phyloP scores from a whole-genome alignment of 176 grass and related monocot species.

The Carex littledalei region DNA sequence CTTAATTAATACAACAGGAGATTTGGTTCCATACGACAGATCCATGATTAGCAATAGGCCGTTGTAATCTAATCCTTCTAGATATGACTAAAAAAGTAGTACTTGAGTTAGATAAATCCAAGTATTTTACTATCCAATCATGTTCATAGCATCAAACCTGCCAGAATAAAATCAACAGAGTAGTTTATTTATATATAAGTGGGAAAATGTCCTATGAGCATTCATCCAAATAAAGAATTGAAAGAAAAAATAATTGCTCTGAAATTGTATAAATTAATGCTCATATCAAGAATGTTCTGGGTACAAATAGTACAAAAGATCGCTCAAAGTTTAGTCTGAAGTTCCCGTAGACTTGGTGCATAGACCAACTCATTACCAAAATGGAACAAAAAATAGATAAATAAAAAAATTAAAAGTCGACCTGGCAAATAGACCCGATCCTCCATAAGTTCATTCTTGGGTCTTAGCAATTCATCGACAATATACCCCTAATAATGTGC shows the following conservation, averaged over 20 bases:
- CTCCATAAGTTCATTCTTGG: neutral
- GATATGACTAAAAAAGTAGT: neutral
- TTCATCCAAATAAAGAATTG: neutral
- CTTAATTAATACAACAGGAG: neutral
- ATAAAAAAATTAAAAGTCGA: neutral
- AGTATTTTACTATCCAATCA: constrained; percentile 3
- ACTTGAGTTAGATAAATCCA: neutral
- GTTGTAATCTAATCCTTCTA: constrained; percentile 3
- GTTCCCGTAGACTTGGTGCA: constrained; percentile 21
- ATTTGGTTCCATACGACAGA: neutral
- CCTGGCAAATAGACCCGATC: constrained; percentile 2
- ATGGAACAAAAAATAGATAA: constrained; percentile 14
- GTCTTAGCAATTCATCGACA: neutral
- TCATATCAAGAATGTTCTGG: neutral
- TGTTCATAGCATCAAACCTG: neutral
- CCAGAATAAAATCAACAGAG: constrained; percentile 5
- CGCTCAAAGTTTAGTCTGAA: neutral
- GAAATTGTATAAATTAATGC: constrained; percentile 12
- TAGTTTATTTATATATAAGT: neutral
- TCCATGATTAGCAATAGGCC: neutral
- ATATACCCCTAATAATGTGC: neutral
- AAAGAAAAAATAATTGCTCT: neutral
- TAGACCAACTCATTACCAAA: constrained; percentile 1
- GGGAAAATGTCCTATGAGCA: neutral
- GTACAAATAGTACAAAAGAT: constrained; percentile 4